Percentiles rank a stretch among this genome's conserved stretches.
These are phyloP conservation scores for Penicillium pancosmium DNA, from an alignment of 495 filamentous ascomycete genomes.

Conservation along the genomic window DNA sequence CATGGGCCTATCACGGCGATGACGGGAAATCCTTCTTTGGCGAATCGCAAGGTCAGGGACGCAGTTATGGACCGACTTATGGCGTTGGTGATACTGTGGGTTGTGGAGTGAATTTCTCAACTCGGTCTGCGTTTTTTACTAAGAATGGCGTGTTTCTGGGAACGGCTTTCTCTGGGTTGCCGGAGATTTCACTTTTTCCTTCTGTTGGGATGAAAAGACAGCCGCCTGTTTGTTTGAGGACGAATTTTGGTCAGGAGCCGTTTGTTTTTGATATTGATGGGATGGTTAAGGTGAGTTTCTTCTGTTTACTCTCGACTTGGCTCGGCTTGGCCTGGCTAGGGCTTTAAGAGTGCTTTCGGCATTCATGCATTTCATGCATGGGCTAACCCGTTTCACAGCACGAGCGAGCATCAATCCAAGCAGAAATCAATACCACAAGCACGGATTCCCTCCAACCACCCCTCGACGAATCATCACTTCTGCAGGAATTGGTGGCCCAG, in stretches of 20 bases:
- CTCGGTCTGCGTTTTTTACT: conserved; percentile 87
- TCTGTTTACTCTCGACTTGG: neutral
- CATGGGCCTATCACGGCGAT: conserved; percentile 97
- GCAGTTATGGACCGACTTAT: conserved; percentile 75
- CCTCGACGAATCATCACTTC: conserved; percentile 72
- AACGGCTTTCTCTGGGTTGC: conserved; percentile 81
- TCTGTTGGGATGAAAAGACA: conserved; percentile 90
- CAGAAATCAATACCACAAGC: conserved; percentile 56
- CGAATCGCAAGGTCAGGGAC: conserved; percentile 65
- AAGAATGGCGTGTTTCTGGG: conserved; percentile 85
- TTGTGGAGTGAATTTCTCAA: conserved; percentile 92
- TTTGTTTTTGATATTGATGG: conserved; percentile 94
- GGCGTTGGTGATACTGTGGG: conserved; percentile 79
- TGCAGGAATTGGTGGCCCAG: conserved; percentile 83
- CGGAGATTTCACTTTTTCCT: conserved; percentile 72
- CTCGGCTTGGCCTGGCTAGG: too few species aligned
- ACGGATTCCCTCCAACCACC: conserved; percentile 63
- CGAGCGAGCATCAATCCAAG: conserved; percentile 61
- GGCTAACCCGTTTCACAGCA: conserved; percentile 39
- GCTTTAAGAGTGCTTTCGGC: too few species aligned
- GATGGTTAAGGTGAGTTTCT: conserved; percentile 68
- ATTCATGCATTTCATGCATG: too few species aligned
- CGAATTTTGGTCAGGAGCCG: conserved; percentile 88
- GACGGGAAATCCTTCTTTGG: conserved; percentile 87
- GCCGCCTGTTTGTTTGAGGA: conserved; percentile 75